These are phyloP conservation scores for Lathyrus tuberosus DNA, from an alignment of 306 rosid species.

Conservation along the genomic window DNA sequence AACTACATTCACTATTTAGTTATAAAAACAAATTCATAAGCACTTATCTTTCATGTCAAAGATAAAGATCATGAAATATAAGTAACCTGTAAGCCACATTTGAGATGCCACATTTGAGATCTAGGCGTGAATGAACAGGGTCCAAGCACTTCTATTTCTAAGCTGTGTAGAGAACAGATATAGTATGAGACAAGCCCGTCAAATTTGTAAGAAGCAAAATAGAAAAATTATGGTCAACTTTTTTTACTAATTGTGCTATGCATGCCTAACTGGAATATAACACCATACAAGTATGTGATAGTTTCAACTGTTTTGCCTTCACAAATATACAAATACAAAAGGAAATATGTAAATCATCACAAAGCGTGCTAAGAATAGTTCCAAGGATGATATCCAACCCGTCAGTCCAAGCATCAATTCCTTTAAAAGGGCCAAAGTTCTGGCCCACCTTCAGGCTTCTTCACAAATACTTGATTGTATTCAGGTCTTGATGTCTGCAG, in stretches of 20 bases:
- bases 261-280: constrained; percentile 9
- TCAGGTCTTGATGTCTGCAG: constrained; percentile 94
- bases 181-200: background rate
- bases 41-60: background rate
- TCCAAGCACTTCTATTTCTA: constrained; percentile 7
- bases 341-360: constrained; percentile 18
- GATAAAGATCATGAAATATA: background rate
- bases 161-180: constrained; percentile 7
- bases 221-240: constrained; percentile 4
- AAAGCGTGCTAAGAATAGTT: constrained; percentile 4
- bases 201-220: background rate
- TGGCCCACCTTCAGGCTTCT: constrained; percentile 72
- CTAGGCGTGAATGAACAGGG: background rate
- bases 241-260: constrained; percentile 24
- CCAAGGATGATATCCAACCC: constrained; percentile 2
- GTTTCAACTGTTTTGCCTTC: constrained; percentile 29
- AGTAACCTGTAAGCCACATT: constrained; percentile 32
- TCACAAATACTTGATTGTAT: constrained; percentile 80
- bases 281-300: constrained; percentile 23
- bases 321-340: constrained; percentile 30
- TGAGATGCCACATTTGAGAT: constrained; percentile 12
- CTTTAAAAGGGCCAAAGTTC: constrained; percentile 62
- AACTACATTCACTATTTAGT: no score
- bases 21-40: no score
- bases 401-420: constrained; percentile 23